phyloP scores from a whole-genome alignment of 345 rosid species.

The Pistacia atlantica region DNA sequence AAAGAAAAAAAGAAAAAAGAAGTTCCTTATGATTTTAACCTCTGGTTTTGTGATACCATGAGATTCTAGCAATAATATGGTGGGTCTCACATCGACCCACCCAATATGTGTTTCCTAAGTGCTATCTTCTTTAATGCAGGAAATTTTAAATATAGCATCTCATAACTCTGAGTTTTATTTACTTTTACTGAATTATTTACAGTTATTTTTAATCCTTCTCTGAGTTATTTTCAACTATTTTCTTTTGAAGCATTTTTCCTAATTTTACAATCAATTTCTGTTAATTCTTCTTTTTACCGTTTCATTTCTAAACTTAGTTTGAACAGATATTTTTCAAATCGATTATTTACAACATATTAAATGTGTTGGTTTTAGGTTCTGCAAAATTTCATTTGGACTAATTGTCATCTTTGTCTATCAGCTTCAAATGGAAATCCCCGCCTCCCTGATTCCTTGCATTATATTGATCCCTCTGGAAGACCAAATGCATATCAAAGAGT shows the following conservation, averaged over 20 bases:
- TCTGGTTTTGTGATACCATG: too few species aligned
- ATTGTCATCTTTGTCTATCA: slow-evolving; percentile 34
- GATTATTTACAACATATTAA: too few species aligned
- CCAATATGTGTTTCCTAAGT: too few species aligned
- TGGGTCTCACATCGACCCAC: too few species aligned
- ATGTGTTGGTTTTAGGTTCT: background rate
- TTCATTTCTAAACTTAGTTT: background rate
- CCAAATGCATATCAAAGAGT: slow-evolving; percentile 62
- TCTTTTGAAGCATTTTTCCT: background rate
- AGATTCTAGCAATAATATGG: too few species aligned
- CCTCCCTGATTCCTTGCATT: slow-evolving; percentile 74
- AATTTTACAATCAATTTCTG: background rate
- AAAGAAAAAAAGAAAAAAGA: too few species aligned
- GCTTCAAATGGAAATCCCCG: slow-evolving; percentile 89
- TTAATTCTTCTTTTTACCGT: background rate
- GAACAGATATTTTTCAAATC: background rate
- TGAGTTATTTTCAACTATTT: background rate
- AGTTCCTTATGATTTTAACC: too few species aligned
- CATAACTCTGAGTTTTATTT: too few species aligned
- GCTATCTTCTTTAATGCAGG: too few species aligned
- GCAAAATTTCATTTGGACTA: slow-evolving; percentile 12
- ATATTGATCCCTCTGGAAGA: slow-evolving; percentile 54
- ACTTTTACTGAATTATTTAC: background rate
- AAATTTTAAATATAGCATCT: too few species aligned
- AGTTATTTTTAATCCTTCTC: background rate